Conservation (phyloP, 2,329 filamentous ascomycete species). For the Fusarium sp. region DNA sequence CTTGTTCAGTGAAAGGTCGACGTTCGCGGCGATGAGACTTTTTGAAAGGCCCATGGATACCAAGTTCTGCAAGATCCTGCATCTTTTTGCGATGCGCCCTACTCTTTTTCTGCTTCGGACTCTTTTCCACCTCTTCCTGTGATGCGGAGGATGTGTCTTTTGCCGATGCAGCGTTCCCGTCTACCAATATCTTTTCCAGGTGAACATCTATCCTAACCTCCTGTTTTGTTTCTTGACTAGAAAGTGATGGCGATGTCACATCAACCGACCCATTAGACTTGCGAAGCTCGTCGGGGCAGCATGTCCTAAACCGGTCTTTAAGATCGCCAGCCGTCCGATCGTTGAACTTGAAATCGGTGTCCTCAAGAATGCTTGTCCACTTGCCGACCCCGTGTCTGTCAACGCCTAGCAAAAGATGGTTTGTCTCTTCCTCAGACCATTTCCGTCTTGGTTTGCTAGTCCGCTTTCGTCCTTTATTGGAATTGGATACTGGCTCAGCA, state of each 20-base stretch:
- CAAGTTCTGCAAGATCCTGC: slow-evolving; percentile 67
- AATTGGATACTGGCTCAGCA: slow-evolving; percentile 47
- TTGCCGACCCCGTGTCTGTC: slow-evolving; percentile 73
- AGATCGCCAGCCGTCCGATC: slow-evolving; percentile 71
- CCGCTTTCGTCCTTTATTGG: slow-evolving; percentile 63
- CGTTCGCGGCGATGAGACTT: slow-evolving; percentile 71
- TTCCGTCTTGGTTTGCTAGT: slow-evolving; percentile 70
- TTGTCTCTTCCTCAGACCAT: slow-evolving; percentile 75
- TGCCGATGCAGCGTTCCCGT: slow-evolving; percentile 53
- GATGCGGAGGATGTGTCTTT: slow-evolving; percentile 46
- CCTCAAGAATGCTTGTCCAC: slow-evolving; percentile 74
- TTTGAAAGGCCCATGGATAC: slow-evolving; percentile 72
- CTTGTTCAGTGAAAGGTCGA: slow-evolving; percentile 71
- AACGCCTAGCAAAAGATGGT: slow-evolving; percentile 71
- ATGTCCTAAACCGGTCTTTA: slow-evolving; percentile 75
- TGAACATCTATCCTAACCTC: slow-evolving; percentile 63
- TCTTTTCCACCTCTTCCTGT: slow-evolving; percentile 51
- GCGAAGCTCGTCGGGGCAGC: slow-evolving; percentile 72
- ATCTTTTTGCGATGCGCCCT: slow-evolving; percentile 68
- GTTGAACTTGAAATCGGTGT: slow-evolving; percentile 71
- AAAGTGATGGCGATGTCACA: slow-evolving; percentile 40
- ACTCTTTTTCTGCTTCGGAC: slow-evolving; percentile 61
- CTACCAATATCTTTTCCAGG: slow-evolving; percentile 69
- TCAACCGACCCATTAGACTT: slow-evolving; percentile 53
- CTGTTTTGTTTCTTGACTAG: slow-evolving; percentile 48